Conservation (phyloP, 129 eudicot species). For the Artemisia argyi region DNA sequence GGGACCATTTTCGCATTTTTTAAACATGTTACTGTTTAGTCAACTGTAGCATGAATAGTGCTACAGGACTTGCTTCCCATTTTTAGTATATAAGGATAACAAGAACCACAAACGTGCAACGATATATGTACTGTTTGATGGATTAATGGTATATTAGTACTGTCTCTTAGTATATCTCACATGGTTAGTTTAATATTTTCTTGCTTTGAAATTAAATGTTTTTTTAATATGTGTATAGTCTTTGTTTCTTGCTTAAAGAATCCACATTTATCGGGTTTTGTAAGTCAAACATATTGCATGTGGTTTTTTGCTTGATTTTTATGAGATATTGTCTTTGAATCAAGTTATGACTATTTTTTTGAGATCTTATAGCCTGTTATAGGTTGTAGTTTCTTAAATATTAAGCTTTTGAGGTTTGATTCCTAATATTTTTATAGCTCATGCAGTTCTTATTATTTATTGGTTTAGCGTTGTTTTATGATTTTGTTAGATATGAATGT, state of each 20-base stretch:
- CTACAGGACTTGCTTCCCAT: no score
- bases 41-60: no score
- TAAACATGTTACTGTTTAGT: no score
- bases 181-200: slow-evolving; percentile 31
- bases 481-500: not conserved
- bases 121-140: not conserved
- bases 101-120: not conserved
- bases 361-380: slow-evolving; percentile 21
- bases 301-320: slow-evolving; percentile 4
- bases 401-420: not conserved
- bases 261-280: slow-evolving; percentile 18
- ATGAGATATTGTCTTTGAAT: no score
- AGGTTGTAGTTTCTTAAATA: slow-evolving; percentile 8
- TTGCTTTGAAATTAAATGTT: not conserved
- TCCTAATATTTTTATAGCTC: slow-evolving; percentile 3
- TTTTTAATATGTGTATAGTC: not conserved
- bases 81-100: no score
- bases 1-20: no score
- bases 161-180: slow-evolving; percentile 26
- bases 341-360: no score
- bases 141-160: slow-evolving; percentile 3
- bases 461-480: not conserved
- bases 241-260: slow-evolving; percentile 14
- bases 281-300: slow-evolving; percentile 21
- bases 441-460: not conserved